Evolutionary conservation across 2,329 filamentous ascomycete species (phyloP).

Genomic region (Fusarium scirpi): DNA sequence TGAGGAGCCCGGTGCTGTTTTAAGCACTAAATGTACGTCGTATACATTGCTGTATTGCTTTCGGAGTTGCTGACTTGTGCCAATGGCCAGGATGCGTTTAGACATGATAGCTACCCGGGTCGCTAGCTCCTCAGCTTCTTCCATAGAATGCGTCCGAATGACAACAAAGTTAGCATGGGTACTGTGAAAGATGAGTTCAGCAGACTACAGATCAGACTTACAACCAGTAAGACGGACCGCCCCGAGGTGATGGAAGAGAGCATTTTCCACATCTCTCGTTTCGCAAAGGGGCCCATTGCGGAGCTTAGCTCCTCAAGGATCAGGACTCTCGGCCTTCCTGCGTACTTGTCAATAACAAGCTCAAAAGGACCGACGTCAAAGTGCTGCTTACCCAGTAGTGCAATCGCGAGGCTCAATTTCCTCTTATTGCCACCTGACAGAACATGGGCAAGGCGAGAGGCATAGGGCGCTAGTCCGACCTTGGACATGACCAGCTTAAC

Average conservation of each 20-base stretch:
- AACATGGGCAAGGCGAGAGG: conserved; percentile 76
- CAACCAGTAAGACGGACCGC: conserved; percentile 76
- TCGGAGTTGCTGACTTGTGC: conserved; percentile 68
- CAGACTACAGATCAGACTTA: background rate
- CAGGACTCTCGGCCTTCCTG: conserved; percentile 71
- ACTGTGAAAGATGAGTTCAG: background rate
- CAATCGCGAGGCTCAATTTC: conserved; percentile 85
- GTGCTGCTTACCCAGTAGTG: conserved; percentile 78
- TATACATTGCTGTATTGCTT: conserved; percentile 71
- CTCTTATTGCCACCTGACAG: conserved; percentile 89
- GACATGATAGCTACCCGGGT: conserved; percentile 66
- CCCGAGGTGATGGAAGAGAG: conserved; percentile 77
- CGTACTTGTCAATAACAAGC: background rate
- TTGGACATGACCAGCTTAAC: conserved; percentile 78
- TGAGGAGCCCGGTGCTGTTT: conserved; percentile 67
- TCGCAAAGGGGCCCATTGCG: conserved; percentile 87
- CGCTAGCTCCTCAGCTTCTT: conserved; percentile 87
- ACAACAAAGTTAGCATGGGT: background rate
- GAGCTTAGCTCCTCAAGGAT: conserved; percentile 86
- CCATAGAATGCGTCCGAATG: conserved; percentile 82
- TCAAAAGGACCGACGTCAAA: background rate
- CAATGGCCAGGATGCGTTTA: conserved; percentile 66
- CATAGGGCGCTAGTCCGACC: conserved; percentile 77
- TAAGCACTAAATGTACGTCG: conserved; percentile 72
- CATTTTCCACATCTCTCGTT: conserved; percentile 89